These are phyloP conservation scores for Alternaria postmessia DNA, from an alignment of 2,329 filamentous ascomycete species.

Conservation along the genomic window DNA sequence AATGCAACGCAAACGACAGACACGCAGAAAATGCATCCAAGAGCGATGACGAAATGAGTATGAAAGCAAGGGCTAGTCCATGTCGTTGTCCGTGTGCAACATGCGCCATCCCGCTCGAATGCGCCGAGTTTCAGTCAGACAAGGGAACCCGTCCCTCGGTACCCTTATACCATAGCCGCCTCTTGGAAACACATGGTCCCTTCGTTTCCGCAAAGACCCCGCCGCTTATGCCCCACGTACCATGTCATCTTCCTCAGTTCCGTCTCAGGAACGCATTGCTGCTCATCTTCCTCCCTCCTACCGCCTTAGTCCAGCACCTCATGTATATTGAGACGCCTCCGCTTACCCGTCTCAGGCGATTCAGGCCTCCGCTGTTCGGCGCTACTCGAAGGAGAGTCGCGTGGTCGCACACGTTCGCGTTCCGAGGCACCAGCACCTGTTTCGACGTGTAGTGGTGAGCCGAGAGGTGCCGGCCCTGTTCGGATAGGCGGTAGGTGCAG, in stretches of 20 bases:
- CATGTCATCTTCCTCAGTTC: background rate
- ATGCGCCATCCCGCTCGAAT: slow-evolving; percentile 6
- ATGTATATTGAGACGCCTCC: slow-evolving; percentile 48
- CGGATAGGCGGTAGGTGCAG: slow-evolving; percentile 49
- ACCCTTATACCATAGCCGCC: slow-evolving; percentile 1
- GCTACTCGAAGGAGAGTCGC: slow-evolving; percentile 37
- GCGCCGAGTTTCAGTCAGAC: slow-evolving; percentile 13
- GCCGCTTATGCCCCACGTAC: background rate
- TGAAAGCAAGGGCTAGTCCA: background rate
- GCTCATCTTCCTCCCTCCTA: slow-evolving; percentile 4
- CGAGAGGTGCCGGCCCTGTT: slow-evolving; percentile 41
- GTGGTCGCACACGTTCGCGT: slow-evolving; percentile 37
- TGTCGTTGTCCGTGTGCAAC: slow-evolving; percentile 7
- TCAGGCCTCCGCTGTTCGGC: slow-evolving; percentile 37
- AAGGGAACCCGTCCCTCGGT: slow-evolving; percentile 14
- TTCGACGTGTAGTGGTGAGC: slow-evolving; percentile 42
- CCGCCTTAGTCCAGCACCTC: slow-evolving; percentile 46
- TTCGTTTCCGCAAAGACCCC: background rate
- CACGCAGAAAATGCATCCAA: background rate
- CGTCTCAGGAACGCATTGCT: slow-evolving; percentile 3
- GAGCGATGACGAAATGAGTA: background rate
- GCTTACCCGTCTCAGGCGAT: slow-evolving; percentile 45
- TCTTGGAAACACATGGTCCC: slow-evolving; percentile 6
- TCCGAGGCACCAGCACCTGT: slow-evolving; percentile 26
- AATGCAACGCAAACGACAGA: slow-evolving; percentile 11